These are phyloP conservation scores for Scenedesmus sp. DNA, from an alignment of 163 green algal genomes.

Conservation along the genomic window DNA sequence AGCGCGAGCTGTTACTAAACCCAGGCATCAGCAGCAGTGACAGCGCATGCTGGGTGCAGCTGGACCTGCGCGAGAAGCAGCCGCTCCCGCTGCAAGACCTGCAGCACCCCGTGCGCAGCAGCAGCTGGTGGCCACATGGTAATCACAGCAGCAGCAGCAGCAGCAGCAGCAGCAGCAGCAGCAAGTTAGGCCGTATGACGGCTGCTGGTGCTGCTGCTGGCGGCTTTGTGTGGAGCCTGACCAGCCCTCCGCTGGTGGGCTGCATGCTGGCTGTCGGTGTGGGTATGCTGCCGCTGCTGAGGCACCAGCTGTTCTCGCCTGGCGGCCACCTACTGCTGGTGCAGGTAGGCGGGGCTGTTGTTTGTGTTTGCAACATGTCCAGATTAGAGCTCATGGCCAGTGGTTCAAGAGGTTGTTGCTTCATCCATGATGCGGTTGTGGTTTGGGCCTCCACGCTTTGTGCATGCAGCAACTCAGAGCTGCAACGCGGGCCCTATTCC, in stretches of 20 bases:
- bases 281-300: background rate
- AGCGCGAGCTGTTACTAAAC: background rate
- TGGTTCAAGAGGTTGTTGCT: background rate
- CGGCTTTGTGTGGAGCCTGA: background rate
- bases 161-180: conserved; percentile 21
- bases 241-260: conserved; percentile 27
- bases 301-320: conserved; percentile 20
- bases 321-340: conserved; percentile 15
- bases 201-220: conserved; percentile 13
- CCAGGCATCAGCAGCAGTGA: background rate
- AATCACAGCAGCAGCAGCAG: background rate
- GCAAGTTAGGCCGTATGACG: background rate
- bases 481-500: too few relatives aligned
- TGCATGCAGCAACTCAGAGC: background rate
- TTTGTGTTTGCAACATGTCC: background rate
- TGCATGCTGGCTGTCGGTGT: conserved; percentile 42
- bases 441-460: too few relatives aligned
- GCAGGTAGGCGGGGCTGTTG: background rate
- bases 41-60: background rate
- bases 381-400: background rate
- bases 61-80: conserved; percentile 12
- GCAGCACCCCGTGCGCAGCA: background rate
- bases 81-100: background rate
- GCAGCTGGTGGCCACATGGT: background rate
- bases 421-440: too few relatives aligned